Base-by-base conservation (phyloP, 2,329 filamentous ascomycete species). In the Paecilomyces formosus region DNA sequence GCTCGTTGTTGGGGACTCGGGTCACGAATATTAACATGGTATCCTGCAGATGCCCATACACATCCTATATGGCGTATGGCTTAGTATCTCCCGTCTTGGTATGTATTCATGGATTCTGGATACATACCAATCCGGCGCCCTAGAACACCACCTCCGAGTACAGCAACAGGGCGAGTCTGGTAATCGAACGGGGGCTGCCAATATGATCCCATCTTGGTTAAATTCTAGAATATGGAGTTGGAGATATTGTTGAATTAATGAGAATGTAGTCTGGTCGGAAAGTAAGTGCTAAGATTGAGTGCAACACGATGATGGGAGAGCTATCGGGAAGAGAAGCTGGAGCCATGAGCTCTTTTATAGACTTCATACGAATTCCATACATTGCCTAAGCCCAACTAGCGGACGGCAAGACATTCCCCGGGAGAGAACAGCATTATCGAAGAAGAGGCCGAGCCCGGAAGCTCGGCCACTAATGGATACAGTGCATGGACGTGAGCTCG, bases 91-190 rank as follows among this genome's bases (percentile, higher is more conserved):
- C 9, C 18, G 3, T 24, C 8, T 22, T 33, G 9, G 33, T 3
- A n/a, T 3, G 1, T 8, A 8, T 8, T n/a, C 33, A 53, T 24
- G 18, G 12, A 6, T n/a, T 21, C 5, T 22, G 28, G 18, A 18
- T 12, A 24, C n/a, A 65, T 61, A 64, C 73, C 75, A 3, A 78
- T 65, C 6, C 76, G 73, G 11, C 74, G 68, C 35, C 76, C 76
- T 1, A 78, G 67, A 24, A 76, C 73, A 11, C 76, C 76, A 2
- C 72, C 75, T 1, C 76, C 76, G 22, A 78, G 65, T n/a, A 78
- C 64, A 5, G 71, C 66, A 3, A 78, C 74, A 4, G 76, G 74
- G 3, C 76, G 74, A 2, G 65, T 64, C 3, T 68, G 61, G 60
- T 74, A 72, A 55, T 68, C 59, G 3, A 56, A 55, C 1, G 69